Evolutionary conservation across 208 protist genomes (phyloP).

Genomic region (Leptomonas pyrrhocoris): DNA sequence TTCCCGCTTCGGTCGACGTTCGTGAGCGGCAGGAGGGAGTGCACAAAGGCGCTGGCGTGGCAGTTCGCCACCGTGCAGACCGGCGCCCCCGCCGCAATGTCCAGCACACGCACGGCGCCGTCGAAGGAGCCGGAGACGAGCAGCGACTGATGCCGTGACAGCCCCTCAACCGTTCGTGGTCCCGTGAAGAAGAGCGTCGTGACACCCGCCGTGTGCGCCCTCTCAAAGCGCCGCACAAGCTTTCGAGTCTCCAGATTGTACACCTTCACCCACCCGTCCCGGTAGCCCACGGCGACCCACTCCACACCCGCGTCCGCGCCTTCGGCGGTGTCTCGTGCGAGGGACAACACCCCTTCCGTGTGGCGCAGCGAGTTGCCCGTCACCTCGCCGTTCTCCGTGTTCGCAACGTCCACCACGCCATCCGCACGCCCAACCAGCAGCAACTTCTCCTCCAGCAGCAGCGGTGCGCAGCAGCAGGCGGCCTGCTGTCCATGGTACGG

Average conservation of each 20-base stretch:
- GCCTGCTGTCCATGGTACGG: conserved; percentile 40
- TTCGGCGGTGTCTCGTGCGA: conserved; percentile 38
- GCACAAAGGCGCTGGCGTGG: conserved; percentile 64
- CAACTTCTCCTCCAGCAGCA: conserved; percentile 22
- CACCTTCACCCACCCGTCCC: conserved; percentile 82
- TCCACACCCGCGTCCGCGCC: conserved; percentile 13
- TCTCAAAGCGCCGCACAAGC: conserved; percentile 72
- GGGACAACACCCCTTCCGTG: conserved; percentile 54
- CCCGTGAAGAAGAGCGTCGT: conserved; percentile 69
- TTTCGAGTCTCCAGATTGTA: conserved; percentile 71
- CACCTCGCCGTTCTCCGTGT: conserved; percentile 24
- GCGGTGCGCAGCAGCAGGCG: conserved; percentile 33
- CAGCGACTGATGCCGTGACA: conserved; percentile 54
- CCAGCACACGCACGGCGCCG: conserved; percentile 56
- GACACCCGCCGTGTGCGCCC: conserved; percentile 67
- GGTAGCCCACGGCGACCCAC: conserved; percentile 83
- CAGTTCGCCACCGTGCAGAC: conserved; percentile 47
- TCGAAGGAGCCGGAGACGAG: conserved; percentile 80
- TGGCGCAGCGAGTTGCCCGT: conserved; percentile 48
- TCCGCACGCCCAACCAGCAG: conserved; percentile 64
- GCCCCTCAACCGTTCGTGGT: conserved; percentile 19
- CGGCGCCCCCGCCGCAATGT: conserved; percentile 47
- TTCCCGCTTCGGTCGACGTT: neutral
- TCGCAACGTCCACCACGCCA: conserved; percentile 67
- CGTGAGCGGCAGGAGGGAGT: conserved; percentile 48